These are phyloP conservation scores for Suhomyces xylopsoci DNA, from an alignment of 805 yeast species.

Conservation along the genomic window DNA sequence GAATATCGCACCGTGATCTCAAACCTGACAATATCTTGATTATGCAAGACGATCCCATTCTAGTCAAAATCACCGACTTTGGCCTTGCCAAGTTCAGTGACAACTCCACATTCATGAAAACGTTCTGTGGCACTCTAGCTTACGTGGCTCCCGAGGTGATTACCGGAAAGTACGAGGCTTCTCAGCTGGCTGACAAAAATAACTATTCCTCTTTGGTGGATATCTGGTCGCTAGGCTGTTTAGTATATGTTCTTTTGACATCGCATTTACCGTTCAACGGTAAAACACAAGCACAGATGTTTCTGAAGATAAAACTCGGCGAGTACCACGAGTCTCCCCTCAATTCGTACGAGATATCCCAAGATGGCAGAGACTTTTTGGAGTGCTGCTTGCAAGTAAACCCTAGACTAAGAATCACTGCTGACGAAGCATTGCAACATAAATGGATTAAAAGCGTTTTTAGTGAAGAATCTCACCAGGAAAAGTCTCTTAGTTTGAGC, in stretches of 20 bases:
- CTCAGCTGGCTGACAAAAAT: conserved; percentile 23
- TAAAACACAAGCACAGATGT: conserved; percentile 80
- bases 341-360: conserved; percentile 60
- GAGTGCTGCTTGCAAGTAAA: conserved; percentile 70
- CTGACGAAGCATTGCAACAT: conserved; percentile 71
- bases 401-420: conserved; percentile 69
- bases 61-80: conserved; percentile 92
- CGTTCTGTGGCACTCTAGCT: conserved; percentile 96
- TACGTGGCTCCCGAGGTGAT: conserved; percentile 95
- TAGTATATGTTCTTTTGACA: conserved; percentile 86
- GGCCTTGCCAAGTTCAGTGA: conserved; percentile 92
- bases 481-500: conserved; percentile 54
- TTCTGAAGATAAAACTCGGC: conserved; percentile 71
- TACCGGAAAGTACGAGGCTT: conserved; percentile 49
- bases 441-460: conserved; percentile 65
- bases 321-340: conserved; percentile 77
- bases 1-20: conserved; percentile 93
- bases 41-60: conserved; percentile 85
- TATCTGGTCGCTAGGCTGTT: conserved; percentile 97
- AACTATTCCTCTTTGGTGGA: conserved; percentile 85
- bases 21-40: conserved; percentile 95
- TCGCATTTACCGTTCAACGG: conserved; percentile 96
- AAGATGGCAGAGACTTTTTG: conserved; percentile 70
- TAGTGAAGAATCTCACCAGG: conserved; percentile 25
- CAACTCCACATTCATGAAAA: conserved; percentile 81